Base-by-base conservation (phyloP, 306 rosid genomes). In the Senna tora region DNA sequence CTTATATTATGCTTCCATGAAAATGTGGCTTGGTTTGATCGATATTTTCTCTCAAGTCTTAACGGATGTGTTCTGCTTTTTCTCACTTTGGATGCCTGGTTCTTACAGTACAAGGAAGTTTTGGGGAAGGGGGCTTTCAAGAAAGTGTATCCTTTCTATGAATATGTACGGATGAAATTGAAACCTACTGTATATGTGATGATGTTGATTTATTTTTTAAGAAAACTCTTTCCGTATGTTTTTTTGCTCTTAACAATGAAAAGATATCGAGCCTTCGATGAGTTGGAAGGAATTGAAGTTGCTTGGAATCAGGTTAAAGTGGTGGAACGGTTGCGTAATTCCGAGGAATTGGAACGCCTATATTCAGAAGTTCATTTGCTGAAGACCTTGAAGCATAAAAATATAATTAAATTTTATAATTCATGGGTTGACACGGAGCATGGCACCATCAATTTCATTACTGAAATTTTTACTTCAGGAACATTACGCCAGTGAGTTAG, bases 251-350 rank as follows among this genome's bases (percentile, higher is more conserved):
- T 88, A 55, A 50, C 68, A 34, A 67, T 77, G 77, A 36, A 79
- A 92, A 92, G 98, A 89, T 93, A 93, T 74, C 83, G 98, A 38
- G 98, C 94, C 12, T 93, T 93, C 80, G 98, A 93, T 82, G 96
- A 89, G 71, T 82, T 83, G 84, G 98, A 93, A 81, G 98, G 98
- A 42, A 87, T 93, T 74, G 98, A 90, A 84, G 98, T 93, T 68
- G 98, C 98, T 69, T 93, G 98, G 98, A 93, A 93, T 81, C 98
- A 93, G 84, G 84, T 90, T 65, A 93, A 83, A 88, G 87, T 90
- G 72, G 85, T 88, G 7, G 97, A 93, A 87, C 71, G 89, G 30
- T 66, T 91, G 74, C 84, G 83, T 22, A 78, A 88, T 79, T 88
- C 97, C 2, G 96, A 78, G 43, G 97, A 90, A 76, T 77, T 93